phyloP scores from a whole-genome alignment of 306 rosid species.

The Medicago lupulina region DNA sequence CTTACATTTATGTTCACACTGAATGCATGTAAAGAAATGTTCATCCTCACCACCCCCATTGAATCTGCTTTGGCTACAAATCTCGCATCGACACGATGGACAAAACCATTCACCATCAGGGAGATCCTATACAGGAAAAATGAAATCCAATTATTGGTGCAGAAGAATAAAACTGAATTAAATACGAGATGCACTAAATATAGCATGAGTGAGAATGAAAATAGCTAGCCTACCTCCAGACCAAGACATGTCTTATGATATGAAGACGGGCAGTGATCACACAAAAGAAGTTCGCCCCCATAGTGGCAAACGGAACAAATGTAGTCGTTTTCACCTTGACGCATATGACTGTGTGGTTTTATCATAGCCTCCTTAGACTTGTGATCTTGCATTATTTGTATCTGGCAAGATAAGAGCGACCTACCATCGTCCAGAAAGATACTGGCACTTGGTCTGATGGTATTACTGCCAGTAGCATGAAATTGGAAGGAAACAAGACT shows the following conservation, averaged over 20 bases:
- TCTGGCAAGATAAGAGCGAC: conserved; percentile 73
- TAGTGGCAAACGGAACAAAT: conserved; percentile 79
- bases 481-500: conserved; percentile 56
- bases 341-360: conserved; percentile 33
- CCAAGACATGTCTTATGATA: conserved; percentile 73
- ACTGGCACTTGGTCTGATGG: conserved; percentile 55
- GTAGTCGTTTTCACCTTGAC: conserved; percentile 61
- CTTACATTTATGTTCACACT: conserved; percentile 83
- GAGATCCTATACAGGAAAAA: conserved; percentile 58
- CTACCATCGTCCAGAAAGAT: conserved; percentile 71
- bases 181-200: conserved; percentile 6
- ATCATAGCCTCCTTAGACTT: conserved; percentile 35
- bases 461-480: conserved; percentile 58
- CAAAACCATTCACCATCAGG: conserved; percentile 95
- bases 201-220: conserved; percentile 29
- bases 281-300: conserved; percentile 85
- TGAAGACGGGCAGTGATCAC: conserved; percentile 86
- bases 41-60: conserved; percentile 45
- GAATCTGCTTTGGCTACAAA: conserved; percentile 61
- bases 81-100: conserved; percentile 76
- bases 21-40: conserved; percentile 60
- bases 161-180: not conserved
- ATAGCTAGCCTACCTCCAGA: conserved; percentile 62
- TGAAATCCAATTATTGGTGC: conserved; percentile 27
- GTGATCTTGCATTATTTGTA: conserved; percentile 46